Base-by-base conservation (phyloP, 805 yeast species). In the Teunomyces atbi region DNA sequence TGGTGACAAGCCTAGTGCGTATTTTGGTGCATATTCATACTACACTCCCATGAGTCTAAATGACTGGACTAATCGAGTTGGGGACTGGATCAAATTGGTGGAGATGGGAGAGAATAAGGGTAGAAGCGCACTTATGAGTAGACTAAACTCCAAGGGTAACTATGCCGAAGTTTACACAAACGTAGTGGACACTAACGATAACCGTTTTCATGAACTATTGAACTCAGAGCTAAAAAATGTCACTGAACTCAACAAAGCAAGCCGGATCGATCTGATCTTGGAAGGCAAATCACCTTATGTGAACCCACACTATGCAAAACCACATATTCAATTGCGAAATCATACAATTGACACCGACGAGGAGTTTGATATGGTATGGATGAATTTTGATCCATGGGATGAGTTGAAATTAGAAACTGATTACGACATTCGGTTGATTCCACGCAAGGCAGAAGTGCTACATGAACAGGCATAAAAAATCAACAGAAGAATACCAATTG, bases 1-100 rank as follows among this genome's bases (percentile, higher is more conserved):
- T 39, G 82, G 86, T 5, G 69, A 70, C 45, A 66, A 65, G 28
- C 76, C 78, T 2, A 74, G 76, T 38, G 68, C 73, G 63, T 85
- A 90, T 90, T 82, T 77, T 60, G 91, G 91, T 0, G 88, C 89
- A 4, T 62, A 70, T 50, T 74, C 76, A 33, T 77, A 74, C 59
- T 73, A 67, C 46, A 69, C 64, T 36, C 86, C 89, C 3, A 77
- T 83, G 81, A 52, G 58, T 45, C 53, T 68, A 50, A 54, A 64
- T 40, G 61, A 66, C 5, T 73, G 75, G 68, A 56, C 60, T 15
- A 47, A 53, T 39, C 52, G 72, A 42, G 58, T 61, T 8, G 43
- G 46, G 30, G 38, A 32, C 15, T 48, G 48, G 48, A 33, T 48
- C 37, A 36, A 45, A 30, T 41, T 29, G 5, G 36, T 43, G 10